Base-by-base conservation (phyloP, 2,329 filamentous ascomycete genomes). In the Colletotrichum higginsianum region DNA sequence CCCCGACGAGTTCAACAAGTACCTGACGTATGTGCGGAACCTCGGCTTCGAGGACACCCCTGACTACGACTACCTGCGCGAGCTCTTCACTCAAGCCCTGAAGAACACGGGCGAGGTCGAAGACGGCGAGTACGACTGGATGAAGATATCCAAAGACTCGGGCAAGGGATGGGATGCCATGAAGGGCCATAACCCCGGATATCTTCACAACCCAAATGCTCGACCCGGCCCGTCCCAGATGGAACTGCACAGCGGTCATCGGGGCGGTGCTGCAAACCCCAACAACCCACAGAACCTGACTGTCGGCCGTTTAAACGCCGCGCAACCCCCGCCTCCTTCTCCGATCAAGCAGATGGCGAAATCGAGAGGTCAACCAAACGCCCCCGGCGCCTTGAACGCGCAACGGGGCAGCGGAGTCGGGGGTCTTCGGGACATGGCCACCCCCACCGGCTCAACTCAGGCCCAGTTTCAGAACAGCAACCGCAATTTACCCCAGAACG, bases 121-220 rank as follows among this genome's bases (percentile, higher is more conserved):
- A 81, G 96, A 99, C 83, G 96, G 96, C 79, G 96, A 98, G 82
- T 99, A 98, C 83, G 96, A 99, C 85, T 99, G 96, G 96, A 98
- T 98, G 94, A 98, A 98, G 88, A 88, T 98, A 77, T 96, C 94
- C 86, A 91, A 91, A 82, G 87, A 89, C 79, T 86, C 88, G 78
- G 94, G 95, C 84, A 96, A 97, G 84, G 95, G 95, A 74, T 97
- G 94, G 94, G 94, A 97, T 84, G 90, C 90, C 71, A 80, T 81
- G 67, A 82, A 79, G 77, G 94, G 94, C 82, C 92, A 93, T 78
- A 92, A 93, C 82, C 84, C 84, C 75, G 83, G 84, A 75, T 87
- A 87, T 77, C 87, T 94, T 76, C 94, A 95, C 84, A 92, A 94
- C 85, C 89, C 92, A 81, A 94, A 95, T 83, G 88, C 87, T 72